Conservation (phyloP, 2,329 filamentous ascomycete genomes). For the Pyrenophora teres region DNA sequence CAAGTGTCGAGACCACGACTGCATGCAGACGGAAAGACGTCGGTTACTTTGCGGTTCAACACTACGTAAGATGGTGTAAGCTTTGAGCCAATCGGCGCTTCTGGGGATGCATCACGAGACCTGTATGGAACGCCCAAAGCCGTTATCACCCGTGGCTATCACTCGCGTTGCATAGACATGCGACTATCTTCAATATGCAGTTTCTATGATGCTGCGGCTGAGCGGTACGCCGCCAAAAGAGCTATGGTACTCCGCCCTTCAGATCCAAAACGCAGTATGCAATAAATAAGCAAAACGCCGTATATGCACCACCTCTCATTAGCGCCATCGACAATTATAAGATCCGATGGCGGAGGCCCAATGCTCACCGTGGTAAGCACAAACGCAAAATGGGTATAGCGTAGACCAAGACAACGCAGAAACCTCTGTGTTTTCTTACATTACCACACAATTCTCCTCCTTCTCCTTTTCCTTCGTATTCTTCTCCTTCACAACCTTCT, state of each 20-base stretch:
- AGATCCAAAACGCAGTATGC: conserved; percentile 24
- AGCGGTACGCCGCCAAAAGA: conserved; percentile 6
- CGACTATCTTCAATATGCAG: conserved; percentile 2
- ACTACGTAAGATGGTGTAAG: conserved; percentile 27
- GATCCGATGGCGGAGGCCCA: neutral
- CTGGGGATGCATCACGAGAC: conserved; percentile 16
- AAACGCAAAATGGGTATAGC: conserved; percentile 5
- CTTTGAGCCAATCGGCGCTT: conserved; percentile 26
- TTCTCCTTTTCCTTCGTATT: conserved; percentile 34
- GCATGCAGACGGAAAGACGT: neutral
- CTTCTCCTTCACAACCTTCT: conserved; percentile 38
- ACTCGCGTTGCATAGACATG: conserved; percentile 27
- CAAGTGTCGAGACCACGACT: neutral
- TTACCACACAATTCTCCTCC: conserved; percentile 48
- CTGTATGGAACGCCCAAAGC: conserved; percentile 22
- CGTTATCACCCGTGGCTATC: conserved; percentile 33
- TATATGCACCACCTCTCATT: conserved; percentile 22
- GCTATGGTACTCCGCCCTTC: conserved; percentile 20
- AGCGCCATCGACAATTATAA: conserved; percentile 17
- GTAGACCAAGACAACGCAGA: neutral
- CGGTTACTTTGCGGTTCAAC: conserved; percentile 6
- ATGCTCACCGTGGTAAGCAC: neutral
- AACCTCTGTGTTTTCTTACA: conserved; percentile 29
- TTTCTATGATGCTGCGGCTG: conserved; percentile 5
- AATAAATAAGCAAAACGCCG: conserved; percentile 24